Conservation (phyloP, 108 stramenopile species). For the Discostella pseudostelligera region DNA sequence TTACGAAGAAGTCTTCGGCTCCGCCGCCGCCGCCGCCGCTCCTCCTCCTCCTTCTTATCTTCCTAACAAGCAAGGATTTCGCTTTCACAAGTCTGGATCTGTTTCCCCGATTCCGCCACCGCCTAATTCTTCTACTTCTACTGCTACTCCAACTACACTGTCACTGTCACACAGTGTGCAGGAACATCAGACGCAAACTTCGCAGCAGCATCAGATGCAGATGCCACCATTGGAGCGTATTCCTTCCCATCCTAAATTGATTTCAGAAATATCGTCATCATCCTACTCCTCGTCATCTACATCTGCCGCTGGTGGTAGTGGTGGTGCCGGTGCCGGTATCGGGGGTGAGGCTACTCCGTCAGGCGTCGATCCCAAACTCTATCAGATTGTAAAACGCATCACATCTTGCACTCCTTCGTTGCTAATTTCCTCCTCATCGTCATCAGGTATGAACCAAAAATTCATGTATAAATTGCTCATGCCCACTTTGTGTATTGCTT, state of each 20-base stretch:
- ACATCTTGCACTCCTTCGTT: slow-evolving; percentile 32
- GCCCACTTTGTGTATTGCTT: no score
- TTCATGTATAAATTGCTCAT: no score
- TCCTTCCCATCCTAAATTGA: slow-evolving; percentile 19
- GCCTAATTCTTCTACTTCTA: background rate
- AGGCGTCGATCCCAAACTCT: slow-evolving; percentile 35
- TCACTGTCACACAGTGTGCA: background rate
- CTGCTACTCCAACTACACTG: background rate
- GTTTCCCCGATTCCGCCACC: slow-evolving; percentile 22
- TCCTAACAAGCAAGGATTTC: slow-evolving; percentile 26
- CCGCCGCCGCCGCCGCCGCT: background rate
- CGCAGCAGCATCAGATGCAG: no score
- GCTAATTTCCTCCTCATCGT: background rate
- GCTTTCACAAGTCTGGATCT: slow-evolving; percentile 25
- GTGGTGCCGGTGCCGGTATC: background rate
- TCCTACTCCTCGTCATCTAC: background rate
- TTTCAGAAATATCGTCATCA: slow-evolving; percentile 9
- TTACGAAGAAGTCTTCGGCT: no score
- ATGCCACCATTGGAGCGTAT: slow-evolving; percentile 7
- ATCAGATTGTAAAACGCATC: slow-evolving; percentile 39
- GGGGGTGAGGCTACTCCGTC: background rate
- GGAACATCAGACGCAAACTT: background rate
- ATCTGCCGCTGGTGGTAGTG: background rate
- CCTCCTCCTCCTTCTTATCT: background rate
- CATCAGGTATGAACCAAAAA: background rate